Conservation (phyloP, 495 filamentous ascomycete species). For the Collariella sp. region DNA sequence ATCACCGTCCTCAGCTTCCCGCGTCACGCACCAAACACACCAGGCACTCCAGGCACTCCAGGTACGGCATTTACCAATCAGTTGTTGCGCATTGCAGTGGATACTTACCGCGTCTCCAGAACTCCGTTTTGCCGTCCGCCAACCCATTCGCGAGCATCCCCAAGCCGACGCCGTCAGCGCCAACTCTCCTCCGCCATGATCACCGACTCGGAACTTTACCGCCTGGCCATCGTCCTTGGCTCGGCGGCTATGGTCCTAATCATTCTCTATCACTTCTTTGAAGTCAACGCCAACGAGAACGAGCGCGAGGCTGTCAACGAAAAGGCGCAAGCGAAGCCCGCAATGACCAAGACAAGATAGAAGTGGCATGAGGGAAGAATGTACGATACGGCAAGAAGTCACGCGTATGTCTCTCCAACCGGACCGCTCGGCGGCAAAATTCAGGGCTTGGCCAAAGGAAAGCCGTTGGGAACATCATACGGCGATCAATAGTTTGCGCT, state of each 20-base stretch:
- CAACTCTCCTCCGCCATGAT: constrained; percentile 53
- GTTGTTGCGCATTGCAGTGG: not conserved
- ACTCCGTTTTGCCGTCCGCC: not conserved
- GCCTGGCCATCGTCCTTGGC: constrained; percentile 88
- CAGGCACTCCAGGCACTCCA: not conserved
- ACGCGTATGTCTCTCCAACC: not conserved
- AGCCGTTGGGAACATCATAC: too few species aligned
- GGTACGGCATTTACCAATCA: not conserved
- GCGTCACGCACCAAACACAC: not conserved
- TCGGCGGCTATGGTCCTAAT: constrained; percentile 88
- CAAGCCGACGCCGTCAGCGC: not conserved
- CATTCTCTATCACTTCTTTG: constrained; percentile 92
- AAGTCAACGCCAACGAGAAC: constrained; percentile 72
- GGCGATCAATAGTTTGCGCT: too few species aligned
- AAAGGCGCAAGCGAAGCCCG: constrained; percentile 48
- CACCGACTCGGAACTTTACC: constrained; percentile 74
- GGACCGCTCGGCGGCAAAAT: not conserved
- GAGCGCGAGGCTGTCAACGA: constrained; percentile 45
- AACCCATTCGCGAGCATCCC: not conserved
- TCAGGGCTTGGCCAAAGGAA: too few species aligned
- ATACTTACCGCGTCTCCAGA: not conserved
- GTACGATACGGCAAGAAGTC: constrained; percentile 10
- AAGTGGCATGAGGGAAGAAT: not conserved
- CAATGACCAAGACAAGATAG: constrained; percentile 22
- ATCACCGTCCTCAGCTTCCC: not conserved